Base-by-base conservation (phyloP, 805 yeast genomes). In the Deakozyma indianensis region DNA sequence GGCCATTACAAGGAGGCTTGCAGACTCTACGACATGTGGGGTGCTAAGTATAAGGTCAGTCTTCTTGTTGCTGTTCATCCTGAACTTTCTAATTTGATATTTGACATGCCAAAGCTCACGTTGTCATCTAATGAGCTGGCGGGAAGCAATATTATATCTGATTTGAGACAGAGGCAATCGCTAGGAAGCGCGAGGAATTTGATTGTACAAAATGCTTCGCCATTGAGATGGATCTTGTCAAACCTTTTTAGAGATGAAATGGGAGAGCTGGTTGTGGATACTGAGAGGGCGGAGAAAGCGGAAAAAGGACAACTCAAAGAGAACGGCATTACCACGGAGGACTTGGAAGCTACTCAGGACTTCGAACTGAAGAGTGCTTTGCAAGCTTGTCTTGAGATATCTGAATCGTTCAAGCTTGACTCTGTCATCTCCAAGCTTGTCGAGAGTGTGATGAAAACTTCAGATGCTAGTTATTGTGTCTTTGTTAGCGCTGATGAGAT, bases 381-480 rank as follows among this genome's bases (percentile, higher is more conserved):
- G 44, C 62, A 62, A 44, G 66, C 74, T 1, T 71, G 76, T 50
- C 58, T 72, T n/a, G 65, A 66, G 14, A 70, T 73, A n/a, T 67
- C 75, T 1, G 75, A 71, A 50, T 64, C 72, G 4, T 63, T 67
- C 14, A 64, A 65, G 43, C 56, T 60, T 40, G 61, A 60, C 2
- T 53, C 65, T 1, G 70, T 72, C 42, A 54, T 66, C 2, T 51
- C 57, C 20, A 67, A 62, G 40, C 50, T 74, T 16, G 54, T 71
- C 0, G 63, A 63, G 44, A 67, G 67, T 47, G 58, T 70, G 1
- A 58, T 71, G 14, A 45, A 53, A 29, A 65, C 68, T 41, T 51
- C 67, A 1, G 65, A 60, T n/a, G 67, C 67, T 2, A 65, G 62
- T 18, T 66, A 55, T 51, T 61, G 62, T 1, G 62, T 60, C 16